Conservation (phyloP, 805 yeast species). For the Nematodospora valgi region DNA sequence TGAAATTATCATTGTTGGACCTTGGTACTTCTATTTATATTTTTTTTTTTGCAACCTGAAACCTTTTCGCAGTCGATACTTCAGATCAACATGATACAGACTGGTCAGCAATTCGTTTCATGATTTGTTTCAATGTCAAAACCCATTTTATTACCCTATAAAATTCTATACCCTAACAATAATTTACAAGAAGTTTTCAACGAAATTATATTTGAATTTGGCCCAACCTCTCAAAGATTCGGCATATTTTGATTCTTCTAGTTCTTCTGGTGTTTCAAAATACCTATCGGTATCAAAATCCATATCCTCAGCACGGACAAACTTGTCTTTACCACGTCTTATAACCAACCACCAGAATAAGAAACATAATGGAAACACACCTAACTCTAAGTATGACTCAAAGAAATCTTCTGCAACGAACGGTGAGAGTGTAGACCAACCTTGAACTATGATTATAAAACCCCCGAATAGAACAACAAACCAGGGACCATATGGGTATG, state of each 20-base stretch:
- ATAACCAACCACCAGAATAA: conserved; percentile 45
- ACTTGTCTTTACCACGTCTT: conserved; percentile 38
- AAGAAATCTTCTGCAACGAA: conserved; percentile 42
- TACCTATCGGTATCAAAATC: conserved; percentile 53
- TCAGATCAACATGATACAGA: too few species aligned
- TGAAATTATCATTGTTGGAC: too few species aligned
- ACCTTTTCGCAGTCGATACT: too few species aligned
- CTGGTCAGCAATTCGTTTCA: too few species aligned
- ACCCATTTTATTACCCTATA: not conserved
- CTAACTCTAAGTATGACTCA: conserved; percentile 43
- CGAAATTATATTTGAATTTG: conserved; percentile 32
- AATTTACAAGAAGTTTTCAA: conserved; percentile 24
- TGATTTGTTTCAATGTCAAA: too few species aligned
- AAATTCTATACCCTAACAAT: not conserved
- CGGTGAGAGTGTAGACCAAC: conserved; percentile 50
- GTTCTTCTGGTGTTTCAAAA: conserved; percentile 47
- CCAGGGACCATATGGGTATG: conserved; percentile 49
- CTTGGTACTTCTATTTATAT: too few species aligned
- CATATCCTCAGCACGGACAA: conserved; percentile 45
- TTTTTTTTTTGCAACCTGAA: too few species aligned
- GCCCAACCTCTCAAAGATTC: conserved; percentile 43
- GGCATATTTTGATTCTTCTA: conserved; percentile 32
- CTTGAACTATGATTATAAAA: conserved; percentile 49
- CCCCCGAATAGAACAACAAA: conserved; percentile 40
- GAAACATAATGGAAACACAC: conserved; percentile 45